Conservation (phyloP, 352 stramenopile genomes). For the Ochromonadaceae sp. region DNA sequence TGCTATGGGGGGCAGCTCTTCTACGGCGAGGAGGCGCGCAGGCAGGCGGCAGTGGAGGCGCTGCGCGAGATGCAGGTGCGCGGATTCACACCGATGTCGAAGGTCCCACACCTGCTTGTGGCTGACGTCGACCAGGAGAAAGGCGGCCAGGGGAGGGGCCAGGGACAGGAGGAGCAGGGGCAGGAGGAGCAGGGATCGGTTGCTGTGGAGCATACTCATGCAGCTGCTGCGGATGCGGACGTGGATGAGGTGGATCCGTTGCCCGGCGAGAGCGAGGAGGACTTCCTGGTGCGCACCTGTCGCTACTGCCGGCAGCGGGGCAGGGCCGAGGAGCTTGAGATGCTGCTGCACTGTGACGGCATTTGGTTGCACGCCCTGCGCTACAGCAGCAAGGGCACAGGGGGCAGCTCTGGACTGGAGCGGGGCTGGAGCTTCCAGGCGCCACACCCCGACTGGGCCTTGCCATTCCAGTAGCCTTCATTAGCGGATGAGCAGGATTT, state of each 20-base stretch:
- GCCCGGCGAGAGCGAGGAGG: background rate
- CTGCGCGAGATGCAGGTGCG: background rate
- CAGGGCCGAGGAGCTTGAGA: background rate
- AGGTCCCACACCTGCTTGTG: background rate
- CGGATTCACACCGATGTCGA: background rate
- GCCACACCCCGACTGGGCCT: background rate
- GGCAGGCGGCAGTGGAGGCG: background rate
- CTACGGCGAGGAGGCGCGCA: background rate
- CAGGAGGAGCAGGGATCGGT: background rate
- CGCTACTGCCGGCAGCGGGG: background rate
- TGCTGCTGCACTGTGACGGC: conserved; percentile 8
- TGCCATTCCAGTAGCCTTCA: too few relatives aligned
- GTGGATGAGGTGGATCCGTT: too few relatives aligned
- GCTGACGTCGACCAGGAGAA: background rate
- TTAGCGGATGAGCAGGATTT: too few relatives aligned
- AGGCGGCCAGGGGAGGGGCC: background rate
- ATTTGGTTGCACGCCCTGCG: conserved; percentile 13
- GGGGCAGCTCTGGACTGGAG: too few relatives aligned
- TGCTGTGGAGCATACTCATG: background rate
- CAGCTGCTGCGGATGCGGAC: background rate
- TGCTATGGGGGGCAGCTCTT: conserved; percentile 12
- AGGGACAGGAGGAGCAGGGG: background rate
- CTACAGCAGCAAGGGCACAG: background rate
- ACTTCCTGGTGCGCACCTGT: conserved; percentile 1
- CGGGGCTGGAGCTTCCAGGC: background rate